Evolutionary conservation across 139 green algal genomes (phyloP), one percentile per base, ranked within the genome.

Genomic region (Mesostigma viride): DNA sequence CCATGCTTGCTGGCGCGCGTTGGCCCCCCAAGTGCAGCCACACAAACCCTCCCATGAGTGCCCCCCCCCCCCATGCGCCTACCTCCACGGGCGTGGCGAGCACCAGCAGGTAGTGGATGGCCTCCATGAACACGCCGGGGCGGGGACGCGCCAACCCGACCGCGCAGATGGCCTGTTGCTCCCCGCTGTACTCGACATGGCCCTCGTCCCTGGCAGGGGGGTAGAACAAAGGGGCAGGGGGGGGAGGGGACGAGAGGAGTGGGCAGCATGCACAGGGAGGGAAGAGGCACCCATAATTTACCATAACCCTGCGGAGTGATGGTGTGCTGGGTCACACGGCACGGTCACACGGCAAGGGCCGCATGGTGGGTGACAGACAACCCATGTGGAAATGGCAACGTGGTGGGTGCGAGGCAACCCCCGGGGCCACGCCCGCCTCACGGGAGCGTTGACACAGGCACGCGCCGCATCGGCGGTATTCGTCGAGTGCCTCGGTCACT

Each of bases 1-100:
- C 8, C 8, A 51, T 14, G 44, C 44, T 24, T 24, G 14, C 44
- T 53, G 14, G 17, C 44, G 44, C 14, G 44, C 17, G 14, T 17
- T 53, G 44, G 44, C 11, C 11, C 44, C 44, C 14, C 14, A 11
- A 24, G 17, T 24, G 44, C 11, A 11, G 44, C 44, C 44, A 53
- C 14, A 53, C 14, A 11, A 11, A 53, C 14, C 14, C 14, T 17
- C 11, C 45, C 22, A 22, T 22, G 22, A 28, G 28, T 53, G 31
- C 17, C 14, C 56, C 11, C 14, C 17, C 14, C 28, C 14, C 56
- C 14, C 17, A 26, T 64, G 61, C n/a, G 22, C 71, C 69, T 47
- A 91, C 85, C 82, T 97, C 91, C 2, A 84, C 79, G 17, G 91
- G 87, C 24, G 90, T 97, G 71, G 81, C 87, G n/a, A 97, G 66